Conservation (phyloP, 2,329 filamentous ascomycete genomes). For the Aspergillus arachidicola region DNA sequence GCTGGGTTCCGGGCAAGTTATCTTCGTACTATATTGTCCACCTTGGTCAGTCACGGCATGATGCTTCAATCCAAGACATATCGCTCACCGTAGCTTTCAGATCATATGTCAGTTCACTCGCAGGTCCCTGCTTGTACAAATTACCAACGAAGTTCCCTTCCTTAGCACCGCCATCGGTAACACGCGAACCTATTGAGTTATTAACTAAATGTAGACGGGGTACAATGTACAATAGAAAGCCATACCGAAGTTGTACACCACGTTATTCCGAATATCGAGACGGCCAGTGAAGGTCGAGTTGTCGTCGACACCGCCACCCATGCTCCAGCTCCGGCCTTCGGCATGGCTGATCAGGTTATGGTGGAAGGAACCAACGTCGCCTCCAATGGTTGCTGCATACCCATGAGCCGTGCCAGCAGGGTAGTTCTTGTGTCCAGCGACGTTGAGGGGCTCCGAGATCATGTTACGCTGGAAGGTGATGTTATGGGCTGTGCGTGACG, state of each 20-base stretch:
- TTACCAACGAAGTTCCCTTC: slow-evolving; percentile 17
- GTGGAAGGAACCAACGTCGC: slow-evolving; percentile 11
- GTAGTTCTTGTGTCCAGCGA: slow-evolving; percentile 15
- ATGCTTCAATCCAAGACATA: background rate
- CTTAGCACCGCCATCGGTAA: slow-evolving; percentile 15
- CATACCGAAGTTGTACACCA: slow-evolving; percentile 16
- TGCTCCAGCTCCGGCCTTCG: slow-evolving; percentile 15
- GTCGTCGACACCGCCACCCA: slow-evolving; percentile 15
- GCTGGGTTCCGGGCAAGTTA: slow-evolving; percentile 9
- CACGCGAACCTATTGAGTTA: slow-evolving; percentile 4
- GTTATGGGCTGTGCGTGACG: slow-evolving; percentile 10
- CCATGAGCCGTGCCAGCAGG: slow-evolving; percentile 12
- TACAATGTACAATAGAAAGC: background rate
- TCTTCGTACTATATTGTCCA: slow-evolving; percentile 10
- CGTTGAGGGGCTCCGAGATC: slow-evolving; percentile 15
- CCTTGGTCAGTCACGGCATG: background rate
- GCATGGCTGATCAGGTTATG: slow-evolving; percentile 16
- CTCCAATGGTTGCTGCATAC: slow-evolving; percentile 15
- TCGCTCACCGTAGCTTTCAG: slow-evolving; percentile 4
- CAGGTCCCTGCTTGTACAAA: slow-evolving; percentile 14
- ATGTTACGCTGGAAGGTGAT: slow-evolving; percentile 17
- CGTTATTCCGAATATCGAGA: slow-evolving; percentile 15
- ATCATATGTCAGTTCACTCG: slow-evolving; percentile 7
- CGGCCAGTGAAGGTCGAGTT: slow-evolving; percentile 11
- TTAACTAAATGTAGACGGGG: background rate